phyloP scores from a whole-genome alignment of 139 green algal species.

The Eudorina sp. region DNA sequence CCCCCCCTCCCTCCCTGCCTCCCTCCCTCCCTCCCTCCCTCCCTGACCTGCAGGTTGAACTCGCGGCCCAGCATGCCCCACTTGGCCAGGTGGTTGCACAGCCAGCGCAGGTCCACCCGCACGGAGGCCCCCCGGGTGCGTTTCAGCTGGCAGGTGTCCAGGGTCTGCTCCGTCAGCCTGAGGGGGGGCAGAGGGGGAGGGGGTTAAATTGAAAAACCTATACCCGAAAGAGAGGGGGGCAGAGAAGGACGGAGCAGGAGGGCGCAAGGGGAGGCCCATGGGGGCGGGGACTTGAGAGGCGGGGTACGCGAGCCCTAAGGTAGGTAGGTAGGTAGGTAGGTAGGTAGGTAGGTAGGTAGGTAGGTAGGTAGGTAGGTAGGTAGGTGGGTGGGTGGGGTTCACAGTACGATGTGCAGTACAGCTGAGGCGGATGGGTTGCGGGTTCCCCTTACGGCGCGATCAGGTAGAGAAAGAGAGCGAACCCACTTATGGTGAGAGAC shows the following conservation, averaged over 20 bases:
- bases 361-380: too few relatives aligned
- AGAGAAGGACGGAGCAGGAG: not conserved
- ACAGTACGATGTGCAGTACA: too few relatives aligned
- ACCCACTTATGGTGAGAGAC: too few relatives aligned
- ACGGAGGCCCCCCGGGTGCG: slow-evolving; percentile 64
- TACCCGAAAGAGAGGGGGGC: not conserved
- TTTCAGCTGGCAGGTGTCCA: slow-evolving; percentile 84
- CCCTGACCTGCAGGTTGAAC: slow-evolving; percentile 69
- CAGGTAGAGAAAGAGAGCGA: too few relatives aligned
- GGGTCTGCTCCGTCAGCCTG: slow-evolving; percentile 81
- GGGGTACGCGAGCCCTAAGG: too few relatives aligned
- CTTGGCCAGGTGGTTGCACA: slow-evolving; percentile 77
- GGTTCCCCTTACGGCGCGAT: too few relatives aligned
- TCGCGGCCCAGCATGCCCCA: slow-evolving; percentile 80
- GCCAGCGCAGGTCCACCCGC: slow-evolving; percentile 73
- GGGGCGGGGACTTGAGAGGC: not conserved
- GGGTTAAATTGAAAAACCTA: not conserved
- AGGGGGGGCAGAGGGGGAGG: not conserved
- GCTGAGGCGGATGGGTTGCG: too few relatives aligned
- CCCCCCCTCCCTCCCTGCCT: too few relatives aligned
- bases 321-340: too few relatives aligned
- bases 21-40: too few relatives aligned
- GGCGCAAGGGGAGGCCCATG: not conserved
- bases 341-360: too few relatives aligned
- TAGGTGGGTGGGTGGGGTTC: too few relatives aligned